A percentile compares a stretch with the other conserved stretches of the same genome.
Evolutionary conservation across 495 filamentous ascomycete genomes (phyloP).

Genomic region (Xylaria cubensis): DNA sequence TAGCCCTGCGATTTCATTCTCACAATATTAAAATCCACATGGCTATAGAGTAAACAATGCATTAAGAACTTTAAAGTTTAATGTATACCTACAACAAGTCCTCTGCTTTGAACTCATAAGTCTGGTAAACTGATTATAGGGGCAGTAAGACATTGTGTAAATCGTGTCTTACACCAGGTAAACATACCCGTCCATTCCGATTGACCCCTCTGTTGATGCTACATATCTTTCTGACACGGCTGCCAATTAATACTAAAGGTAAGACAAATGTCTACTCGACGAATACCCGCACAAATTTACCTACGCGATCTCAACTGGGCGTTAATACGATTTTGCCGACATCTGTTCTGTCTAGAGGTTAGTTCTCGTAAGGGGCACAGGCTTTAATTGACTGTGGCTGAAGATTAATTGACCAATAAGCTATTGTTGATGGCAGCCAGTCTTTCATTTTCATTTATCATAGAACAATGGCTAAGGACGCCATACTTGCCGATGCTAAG

Average conservation of each 20-base stretch:
- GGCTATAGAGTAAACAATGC: background rate
- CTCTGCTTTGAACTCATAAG: background rate
- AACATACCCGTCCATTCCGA: background rate
- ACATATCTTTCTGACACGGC: background rate
- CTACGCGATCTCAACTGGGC: background rate
- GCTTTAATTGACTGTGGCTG: background rate
- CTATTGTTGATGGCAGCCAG: background rate
- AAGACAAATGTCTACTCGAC: background rate
- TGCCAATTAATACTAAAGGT: background rate
- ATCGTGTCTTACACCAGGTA: background rate
- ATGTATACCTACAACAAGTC: too few species aligned
- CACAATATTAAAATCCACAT: background rate
- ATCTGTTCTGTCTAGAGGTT: background rate
- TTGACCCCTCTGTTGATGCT: background rate
- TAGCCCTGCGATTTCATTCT: too few species aligned
- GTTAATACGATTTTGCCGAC: background rate
- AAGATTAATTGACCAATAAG: background rate
- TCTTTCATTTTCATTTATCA: background rate
- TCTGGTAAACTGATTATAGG: background rate
- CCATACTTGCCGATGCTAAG: background rate
- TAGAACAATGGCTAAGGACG: background rate
- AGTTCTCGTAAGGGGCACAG: background rate
- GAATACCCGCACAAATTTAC: background rate
- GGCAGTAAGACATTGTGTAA: background rate
- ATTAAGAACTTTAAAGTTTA: too few species aligned